Base-by-base conservation (phyloP, 2,329 filamentous ascomycete genomes). In the Penicillium aurantiogriseum region DNA sequence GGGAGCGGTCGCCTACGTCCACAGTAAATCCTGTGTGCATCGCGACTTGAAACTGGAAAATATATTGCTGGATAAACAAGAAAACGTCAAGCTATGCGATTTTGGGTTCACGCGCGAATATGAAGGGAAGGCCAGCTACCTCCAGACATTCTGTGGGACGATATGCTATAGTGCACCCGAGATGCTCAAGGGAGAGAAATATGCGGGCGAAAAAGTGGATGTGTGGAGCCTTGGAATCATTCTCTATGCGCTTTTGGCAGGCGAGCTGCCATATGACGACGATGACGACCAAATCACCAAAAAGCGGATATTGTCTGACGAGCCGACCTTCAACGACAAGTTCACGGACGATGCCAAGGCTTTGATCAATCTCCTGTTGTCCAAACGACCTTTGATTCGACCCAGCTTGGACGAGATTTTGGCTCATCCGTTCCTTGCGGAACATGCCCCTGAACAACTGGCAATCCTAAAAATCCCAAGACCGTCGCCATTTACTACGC, bases 21-120 rank as follows among this genome's bases (percentile, higher is more conserved):
- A 99, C 77, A 88, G 88, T 73, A 92, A 96, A 69, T 92, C 90
- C 6, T 99, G 94, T 72, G 94, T 99, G 35, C 94, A 99, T 74
- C 90, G 94, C 66, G 94, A 99, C 73, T 80, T 99, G 54, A 99
- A 99, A 76, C 83, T 99, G 69, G 94, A 99, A 73, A 96, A 96
- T 70, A 97, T 99, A 57, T 80, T 99, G 45, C 83, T 99, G 65
- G 94, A 99, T 79, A 97, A 95, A 74, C 84, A 97, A 71, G 93
- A 95, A 71, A 96, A 97, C 70, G 94, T 99, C 66, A 99, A 99
- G 77, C 79, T 99, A 59, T 93, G 95, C 65, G 94, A 99, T 74
- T 99, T 99, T 78, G 94, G 94, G 19, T 99, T 99, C 72, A 99
- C 94, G 11, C 84, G 94, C 64, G 94, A 99, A 77, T 99, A 99